phyloP scores from a whole-genome alignment of 345 rosid species.

The Bruguiera parviflora region DNA sequence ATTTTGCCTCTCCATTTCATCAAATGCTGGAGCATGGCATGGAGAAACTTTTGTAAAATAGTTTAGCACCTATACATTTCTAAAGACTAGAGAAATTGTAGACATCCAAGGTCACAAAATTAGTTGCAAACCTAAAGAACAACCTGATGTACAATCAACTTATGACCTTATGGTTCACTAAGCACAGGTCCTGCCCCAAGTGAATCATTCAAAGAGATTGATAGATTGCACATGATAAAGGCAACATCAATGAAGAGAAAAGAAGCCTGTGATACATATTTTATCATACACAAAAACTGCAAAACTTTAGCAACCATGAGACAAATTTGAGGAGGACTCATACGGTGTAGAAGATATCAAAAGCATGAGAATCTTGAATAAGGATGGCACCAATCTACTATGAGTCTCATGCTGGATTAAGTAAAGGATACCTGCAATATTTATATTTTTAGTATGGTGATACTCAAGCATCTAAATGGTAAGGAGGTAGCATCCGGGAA shows the following conservation, averaged over 20 bases:
- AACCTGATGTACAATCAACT: not conserved
- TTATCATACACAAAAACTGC: not conserved
- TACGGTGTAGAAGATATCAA: constrained; percentile 90
- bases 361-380: constrained; percentile 78
- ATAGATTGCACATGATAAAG: not conserved
- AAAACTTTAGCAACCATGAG: constrained; percentile 9
- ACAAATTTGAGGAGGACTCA: constrained; percentile 29
- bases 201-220: not conserved
- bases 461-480: constrained; percentile 12
- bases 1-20: not conserved
- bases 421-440: constrained; percentile 64
- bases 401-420: constrained; percentile 68
- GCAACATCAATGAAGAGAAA: constrained; percentile 9
- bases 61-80: no score
- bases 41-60: not conserved
- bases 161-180: no score
- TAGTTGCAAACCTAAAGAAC: not conserved
- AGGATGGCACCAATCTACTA: constrained; percentile 61
- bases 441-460: constrained; percentile 9
- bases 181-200: no score
- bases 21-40: not conserved
- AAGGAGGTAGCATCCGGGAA: constrained; percentile 2
- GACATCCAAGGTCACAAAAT: not conserved
- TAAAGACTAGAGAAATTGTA: no score
- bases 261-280: not conserved